A percentile compares a stretch with the other conserved stretches of the same genome.
Evolutionary conservation across 192 early-diverging fungal species (phyloP).

Genomic region (Umbelopsis isabellina): DNA sequence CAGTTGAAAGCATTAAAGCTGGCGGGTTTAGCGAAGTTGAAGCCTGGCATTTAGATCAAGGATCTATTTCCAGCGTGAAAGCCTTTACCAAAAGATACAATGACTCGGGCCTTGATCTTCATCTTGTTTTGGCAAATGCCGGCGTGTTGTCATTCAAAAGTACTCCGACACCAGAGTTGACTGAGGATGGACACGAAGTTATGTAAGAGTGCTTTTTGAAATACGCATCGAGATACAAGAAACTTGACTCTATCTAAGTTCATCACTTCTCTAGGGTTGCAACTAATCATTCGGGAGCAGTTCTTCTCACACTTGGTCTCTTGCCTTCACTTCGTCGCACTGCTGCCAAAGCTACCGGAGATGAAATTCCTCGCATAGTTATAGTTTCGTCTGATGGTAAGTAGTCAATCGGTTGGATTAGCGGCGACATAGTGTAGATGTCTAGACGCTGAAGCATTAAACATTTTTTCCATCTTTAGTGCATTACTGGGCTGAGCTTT

Average conservation of each 20-base stretch:
- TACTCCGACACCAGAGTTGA: not conserved
- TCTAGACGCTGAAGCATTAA: not conserved
- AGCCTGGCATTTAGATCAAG: constrained; percentile 26
- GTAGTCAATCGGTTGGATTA: not conserved
- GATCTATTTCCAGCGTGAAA: constrained; percentile 34
- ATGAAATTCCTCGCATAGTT: constrained; percentile 24
- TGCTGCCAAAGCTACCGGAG: not conserved
- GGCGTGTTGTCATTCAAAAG: constrained; percentile 25
- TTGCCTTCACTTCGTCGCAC: constrained; percentile 28
- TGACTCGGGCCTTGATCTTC: constrained; percentile 32
- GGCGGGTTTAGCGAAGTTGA: constrained; percentile 16
- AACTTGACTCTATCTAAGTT: not conserved
- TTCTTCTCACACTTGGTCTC: constrained; percentile 26
- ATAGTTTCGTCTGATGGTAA: constrained; percentile 30
- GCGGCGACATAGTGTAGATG: not conserved
- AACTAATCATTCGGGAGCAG: constrained; percentile 31
- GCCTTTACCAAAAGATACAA: constrained; percentile 38
- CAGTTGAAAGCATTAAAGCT: not conserved
- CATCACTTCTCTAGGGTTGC: constrained; percentile 11
- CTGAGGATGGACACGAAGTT: constrained; percentile 25
- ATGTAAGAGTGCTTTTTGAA: constrained; percentile 6
- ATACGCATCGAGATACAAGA: not conserved
- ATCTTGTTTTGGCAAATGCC: constrained; percentile 57
- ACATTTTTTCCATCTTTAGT: not conserved
- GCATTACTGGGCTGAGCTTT: constrained; percentile 25